Base-by-base conservation (phyloP, 2,329 filamentous ascomycete species). In the Graphilbum sp. region DNA sequence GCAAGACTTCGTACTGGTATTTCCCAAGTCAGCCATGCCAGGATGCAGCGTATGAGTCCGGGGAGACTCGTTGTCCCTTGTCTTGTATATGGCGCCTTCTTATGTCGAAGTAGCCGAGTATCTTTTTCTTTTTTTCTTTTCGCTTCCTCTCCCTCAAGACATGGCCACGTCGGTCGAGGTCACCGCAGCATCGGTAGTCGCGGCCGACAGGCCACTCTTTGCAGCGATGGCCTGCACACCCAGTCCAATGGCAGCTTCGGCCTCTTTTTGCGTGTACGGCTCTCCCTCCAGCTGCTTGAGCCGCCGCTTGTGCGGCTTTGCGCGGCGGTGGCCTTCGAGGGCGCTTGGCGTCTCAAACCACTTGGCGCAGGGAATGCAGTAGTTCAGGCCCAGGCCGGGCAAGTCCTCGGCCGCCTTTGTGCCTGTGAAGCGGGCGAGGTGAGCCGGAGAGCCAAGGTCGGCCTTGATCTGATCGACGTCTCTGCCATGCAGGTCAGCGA, bases 281-380 rank as follows among this genome's bases (percentile, higher is more conserved):
- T 84, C 83, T 52, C 92, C 85, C 45, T 75, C 74, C 43, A 98
- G 62, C 50, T 84, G 70, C 55, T 86, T 85, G 38, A 93, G 85
- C 83, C 81, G 80, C 64, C 86, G 75, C 71, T 87, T 95, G 61
- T 98, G 90, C 46, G 83, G 84, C 62, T 95, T 98, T 49, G 84
- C 85, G 57, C 80, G 84, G 41, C 67, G 67, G 60, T 98, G 90
- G 21, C 72, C 67, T 27, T 69, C 65, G 41, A 93, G 63, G 49
- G 83, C 92, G 49, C 70, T 58, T 47, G 90, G 81, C 36, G 76
- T 80, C 57, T 96, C 88, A 56, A 92, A 96, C 79, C 84, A 96
- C 63, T 93, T 96, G 45, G 90, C 80, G 58, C 90, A 98, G 59
- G 94, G 82, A 15, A 80, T 67, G 58, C 90, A 98, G 59, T 95